Evolutionary conservation across 306 rosid species (phyloP).

Genomic region (Lagenaria siceraria): DNA sequence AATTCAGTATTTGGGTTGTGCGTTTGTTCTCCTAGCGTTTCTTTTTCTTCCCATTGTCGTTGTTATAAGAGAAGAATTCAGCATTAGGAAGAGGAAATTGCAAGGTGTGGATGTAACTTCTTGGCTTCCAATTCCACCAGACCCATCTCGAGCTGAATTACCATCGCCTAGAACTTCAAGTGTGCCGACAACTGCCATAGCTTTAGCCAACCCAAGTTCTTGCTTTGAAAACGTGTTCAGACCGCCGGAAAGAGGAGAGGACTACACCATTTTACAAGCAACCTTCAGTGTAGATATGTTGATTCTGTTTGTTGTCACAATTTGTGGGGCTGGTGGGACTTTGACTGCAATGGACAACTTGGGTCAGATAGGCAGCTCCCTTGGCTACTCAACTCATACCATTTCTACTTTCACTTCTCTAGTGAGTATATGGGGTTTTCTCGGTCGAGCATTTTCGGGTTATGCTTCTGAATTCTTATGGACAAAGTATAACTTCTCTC

Average conservation of each 20-base stretch:
- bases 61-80: background rate
- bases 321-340: constrained; percentile 6
- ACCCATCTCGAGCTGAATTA: background rate
- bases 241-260: constrained; percentile 8
- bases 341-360: constrained; percentile 9
- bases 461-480: constrained; percentile 5
- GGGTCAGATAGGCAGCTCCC: constrained; percentile 7
- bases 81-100: background rate
- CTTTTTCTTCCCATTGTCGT: constrained; percentile 1
- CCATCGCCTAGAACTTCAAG: background rate
- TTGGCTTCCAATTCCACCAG: background rate
- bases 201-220: background rate
- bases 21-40: background rate
- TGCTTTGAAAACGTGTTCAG: background rate
- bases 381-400: constrained; percentile 2
- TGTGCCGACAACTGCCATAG: background rate
- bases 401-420: constrained; percentile 1
- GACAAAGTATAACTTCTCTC: constrained; percentile 1
- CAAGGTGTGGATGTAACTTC: background rate
- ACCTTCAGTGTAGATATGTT: constrained; percentile 2
- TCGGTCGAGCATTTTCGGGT: constrained; percentile 1
- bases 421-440: constrained; percentile 2
- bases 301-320: background rate
- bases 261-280: constrained; percentile 3
- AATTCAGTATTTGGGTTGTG: constrained; percentile 6